Base-by-base conservation (phyloP, 2,329 filamentous ascomycete species). In the Aspergillus udagawae region DNA sequence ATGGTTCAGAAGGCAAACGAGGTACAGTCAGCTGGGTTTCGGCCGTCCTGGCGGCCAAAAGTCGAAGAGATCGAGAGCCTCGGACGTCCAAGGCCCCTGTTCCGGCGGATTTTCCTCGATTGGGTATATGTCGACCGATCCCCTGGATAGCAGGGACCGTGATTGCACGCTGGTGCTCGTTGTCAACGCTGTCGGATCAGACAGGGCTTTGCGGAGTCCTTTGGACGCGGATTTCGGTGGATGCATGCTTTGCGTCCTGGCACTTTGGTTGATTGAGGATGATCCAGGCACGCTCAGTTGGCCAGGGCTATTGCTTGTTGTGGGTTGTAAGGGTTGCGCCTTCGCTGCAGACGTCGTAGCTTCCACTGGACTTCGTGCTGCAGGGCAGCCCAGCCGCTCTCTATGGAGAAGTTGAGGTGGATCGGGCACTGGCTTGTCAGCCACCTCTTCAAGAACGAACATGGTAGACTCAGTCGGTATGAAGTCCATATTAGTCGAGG, bases 11-110 rank as follows among this genome's bases (percentile, higher is more conserved):
- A 17, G 14, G 32, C 0, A 25, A 12, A 47, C 4, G 20, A 47
- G 14, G 25, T 23, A 27, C 2, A 3, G 49, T 60, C 56, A 67
- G 35, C 3, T 51, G 35, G 74, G 73, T 52, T 74, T 77, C 20
- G 65, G 62, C 51, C 71, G 65, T n/a, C 68, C 73, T 6, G 69
- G 68, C 17, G 75, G 75, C 75, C 75, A 77, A 59, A 73, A 77
- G 48, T 77, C 75, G 60, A 77, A 77, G 21, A 77, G 63, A 63
- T 77, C 73, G 27, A 74, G 62, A 14, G 75, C 75, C 58, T 77
- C 75, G 0, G 66, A 64, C 4, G 75, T 77, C 75, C 75, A 77
- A 0, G 75, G 74, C 0, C 75, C 75, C 56, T 72, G 64, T 45
- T 74, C 73, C 5, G 57, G 44, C 8, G 49, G 55, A 21, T 58